Percentiles rank a stretch among this genome's conserved stretches.
phyloP scores from a whole-genome alignment of 1,139 yeast genomes.

The Debaryomycetaceae sp. region DNA sequence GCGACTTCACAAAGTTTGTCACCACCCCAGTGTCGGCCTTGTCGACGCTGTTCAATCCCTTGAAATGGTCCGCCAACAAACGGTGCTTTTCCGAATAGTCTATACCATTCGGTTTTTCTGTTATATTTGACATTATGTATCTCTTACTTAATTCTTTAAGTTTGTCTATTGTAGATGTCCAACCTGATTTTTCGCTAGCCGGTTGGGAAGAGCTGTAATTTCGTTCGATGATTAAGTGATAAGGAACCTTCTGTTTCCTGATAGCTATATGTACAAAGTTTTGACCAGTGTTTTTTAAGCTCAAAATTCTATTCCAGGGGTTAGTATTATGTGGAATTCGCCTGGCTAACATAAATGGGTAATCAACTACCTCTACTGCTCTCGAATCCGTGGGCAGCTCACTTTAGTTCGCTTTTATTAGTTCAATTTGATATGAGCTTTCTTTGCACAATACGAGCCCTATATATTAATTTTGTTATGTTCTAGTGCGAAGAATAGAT shows the following conservation, averaged over 20 bases:
- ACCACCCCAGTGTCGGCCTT: conserved; percentile 71
- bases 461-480: neutral
- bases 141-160: conserved; percentile 1
- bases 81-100: conserved; percentile 33
- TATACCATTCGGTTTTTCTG: conserved; percentile 3
- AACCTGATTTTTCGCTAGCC: neutral
- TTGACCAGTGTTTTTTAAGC: neutral
- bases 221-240: neutral
- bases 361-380: too few species aligned
- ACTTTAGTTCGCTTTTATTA: too few species aligned
- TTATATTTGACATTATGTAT: neutral
- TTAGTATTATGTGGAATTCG: neutral
- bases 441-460: too few species aligned
- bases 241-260: neutral
- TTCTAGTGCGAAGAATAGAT: neutral
- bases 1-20: conserved; percentile 78
- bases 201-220: neutral
- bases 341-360: neutral
- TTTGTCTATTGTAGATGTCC: neutral
- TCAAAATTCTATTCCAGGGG: neutral
- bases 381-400: too few species aligned
- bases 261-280: neutral
- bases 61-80: conserved; percentile 64
- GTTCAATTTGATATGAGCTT: too few species aligned
- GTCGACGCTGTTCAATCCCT: conserved; percentile 74